Evolutionary conservation across 2,329 filamentous ascomycete genomes (phyloP).

Genomic region (Parasarocladium wereldwijsianum): DNA sequence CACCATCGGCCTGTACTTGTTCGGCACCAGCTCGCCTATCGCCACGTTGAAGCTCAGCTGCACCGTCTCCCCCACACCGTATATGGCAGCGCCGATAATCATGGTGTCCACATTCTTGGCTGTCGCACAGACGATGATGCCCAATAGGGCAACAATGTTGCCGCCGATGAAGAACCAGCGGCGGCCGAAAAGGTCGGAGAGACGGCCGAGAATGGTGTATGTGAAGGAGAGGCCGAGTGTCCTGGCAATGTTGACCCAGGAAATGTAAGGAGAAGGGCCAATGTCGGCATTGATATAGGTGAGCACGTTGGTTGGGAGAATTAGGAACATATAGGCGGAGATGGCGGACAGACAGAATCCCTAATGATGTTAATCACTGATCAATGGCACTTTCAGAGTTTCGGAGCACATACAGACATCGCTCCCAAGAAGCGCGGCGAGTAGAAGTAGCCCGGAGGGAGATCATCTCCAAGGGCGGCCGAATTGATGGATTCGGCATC

Average conservation of each 20-base stretch:
- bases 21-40: conserved; percentile 25
- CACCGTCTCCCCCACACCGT: conserved; percentile 20
- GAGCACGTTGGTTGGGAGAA: conserved; percentile 22
- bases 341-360: conserved; percentile 22
- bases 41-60: conserved; percentile 22
- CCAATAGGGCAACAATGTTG: conserved; percentile 19
- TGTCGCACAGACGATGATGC: conserved; percentile 19
- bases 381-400: no score
- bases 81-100: conserved; percentile 20
- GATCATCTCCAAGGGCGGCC: conserved; percentile 18
- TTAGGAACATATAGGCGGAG: conserved; percentile 21
- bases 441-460: conserved; percentile 21
- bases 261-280: conserved; percentile 18
- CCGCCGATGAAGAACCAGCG: conserved; percentile 25
- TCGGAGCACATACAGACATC: conserved; percentile 12
- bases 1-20: conserved; percentile 23
- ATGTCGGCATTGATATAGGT: conserved; percentile 22
- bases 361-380: conserved; percentile 7
- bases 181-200: conserved; percentile 23
- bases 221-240: conserved; percentile 21
- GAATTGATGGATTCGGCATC: conserved; percentile 19
- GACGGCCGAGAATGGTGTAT: conserved; percentile 21
- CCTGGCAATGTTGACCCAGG: conserved; percentile 20
- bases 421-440: conserved; percentile 18
- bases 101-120: conserved; percentile 19